Percentiles rank a stretch among this genome's conserved stretches.
Evolutionary conservation across 495 filamentous ascomycete genomes (phyloP).

Genomic region (Aspergillus indologenus): DNA sequence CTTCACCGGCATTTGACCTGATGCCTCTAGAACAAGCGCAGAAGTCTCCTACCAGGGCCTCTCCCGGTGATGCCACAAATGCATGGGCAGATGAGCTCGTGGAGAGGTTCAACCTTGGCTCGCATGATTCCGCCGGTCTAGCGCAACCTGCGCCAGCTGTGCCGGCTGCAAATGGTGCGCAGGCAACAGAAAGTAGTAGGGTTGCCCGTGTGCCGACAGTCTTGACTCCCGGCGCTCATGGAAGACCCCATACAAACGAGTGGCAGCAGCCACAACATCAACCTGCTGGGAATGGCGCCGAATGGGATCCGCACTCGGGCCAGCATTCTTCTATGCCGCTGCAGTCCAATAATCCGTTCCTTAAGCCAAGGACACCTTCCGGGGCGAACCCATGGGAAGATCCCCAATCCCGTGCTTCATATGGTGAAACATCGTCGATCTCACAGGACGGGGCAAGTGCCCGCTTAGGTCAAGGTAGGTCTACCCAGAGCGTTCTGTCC

Average conservation of each 20-base stretch:
- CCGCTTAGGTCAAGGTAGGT: slow-evolving; percentile 35
- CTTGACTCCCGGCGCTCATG: slow-evolving; percentile 26
- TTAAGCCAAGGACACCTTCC: slow-evolving; percentile 28
- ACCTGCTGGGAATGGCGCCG: slow-evolving; percentile 8
- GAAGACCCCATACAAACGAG: slow-evolving; percentile 26
- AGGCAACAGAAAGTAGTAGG: slow-evolving; percentile 10
- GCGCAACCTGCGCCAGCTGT: slow-evolving; percentile 8
- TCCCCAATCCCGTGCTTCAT: slow-evolving; percentile 24
- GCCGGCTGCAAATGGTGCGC: slow-evolving; percentile 1
- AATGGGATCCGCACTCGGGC: slow-evolving; percentile 25
- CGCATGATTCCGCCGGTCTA: background rate
- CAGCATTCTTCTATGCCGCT: slow-evolving; percentile 27
- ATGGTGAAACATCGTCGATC: slow-evolving; percentile 18
- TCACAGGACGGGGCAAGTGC: slow-evolving; percentile 26
- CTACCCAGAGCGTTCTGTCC: background rate
- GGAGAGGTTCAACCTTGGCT: slow-evolving; percentile 21
- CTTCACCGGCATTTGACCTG: slow-evolving; percentile 42
- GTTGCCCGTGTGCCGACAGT: slow-evolving; percentile 24
- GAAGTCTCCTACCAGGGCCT: slow-evolving; percentile 37
- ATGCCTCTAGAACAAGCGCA: slow-evolving; percentile 47
- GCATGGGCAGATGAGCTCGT: slow-evolving; percentile 36
- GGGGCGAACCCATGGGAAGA: slow-evolving; percentile 26
- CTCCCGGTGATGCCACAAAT: slow-evolving; percentile 28
- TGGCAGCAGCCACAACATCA: slow-evolving; percentile 16
- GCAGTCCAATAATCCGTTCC: slow-evolving; percentile 46